These are phyloP conservation scores for Colletotrichum karsti DNA, from an alignment of 2,329 filamentous ascomycete genomes.

Conservation along the genomic window DNA sequence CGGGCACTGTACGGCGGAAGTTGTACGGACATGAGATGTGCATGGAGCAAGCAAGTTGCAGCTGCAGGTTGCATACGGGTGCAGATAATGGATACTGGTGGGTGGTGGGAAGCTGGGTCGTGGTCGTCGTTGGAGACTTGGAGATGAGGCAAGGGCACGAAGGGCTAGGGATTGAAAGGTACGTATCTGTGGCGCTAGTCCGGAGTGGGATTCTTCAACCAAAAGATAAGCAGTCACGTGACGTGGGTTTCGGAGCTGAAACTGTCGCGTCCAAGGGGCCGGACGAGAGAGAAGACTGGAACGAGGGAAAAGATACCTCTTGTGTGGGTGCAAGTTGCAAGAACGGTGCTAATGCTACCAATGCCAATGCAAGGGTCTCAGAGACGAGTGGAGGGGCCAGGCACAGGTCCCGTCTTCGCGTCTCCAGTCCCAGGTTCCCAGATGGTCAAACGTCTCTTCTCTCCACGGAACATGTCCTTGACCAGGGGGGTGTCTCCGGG, in stretches of 20 bases:
- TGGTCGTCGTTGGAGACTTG: too few relatives aligned
- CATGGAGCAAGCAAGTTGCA: background rate
- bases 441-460: slow-evolving; percentile 29
- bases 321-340: background rate
- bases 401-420: too few relatives aligned
- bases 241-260: slow-evolving; percentile 28
- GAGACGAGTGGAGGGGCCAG: slow-evolving; percentile 1
- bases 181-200: too few relatives aligned
- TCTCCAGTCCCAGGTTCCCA: too few relatives aligned
- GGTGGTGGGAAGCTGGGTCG: too few relatives aligned
- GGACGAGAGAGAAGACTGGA: slow-evolving; percentile 25
- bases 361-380: too few relatives aligned
- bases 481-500: slow-evolving; percentile 23
- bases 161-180: too few relatives aligned
- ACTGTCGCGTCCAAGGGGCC: slow-evolving; percentile 23
- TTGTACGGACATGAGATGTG: slow-evolving; percentile 14
- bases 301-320: background rate
- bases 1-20: slow-evolving; percentile 10
- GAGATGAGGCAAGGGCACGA: too few relatives aligned
- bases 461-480: slow-evolving; percentile 28
- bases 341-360: too few relatives aligned
- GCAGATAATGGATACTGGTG: too few relatives aligned
- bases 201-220: background rate
- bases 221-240: slow-evolving; percentile 14
- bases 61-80: background rate